Percentiles rank a stretch among this genome's conserved stretches.
These are phyloP conservation scores for Nemania bipapillata DNA, from an alignment of 2,329 filamentous ascomycete species.

Conservation along the genomic window DNA sequence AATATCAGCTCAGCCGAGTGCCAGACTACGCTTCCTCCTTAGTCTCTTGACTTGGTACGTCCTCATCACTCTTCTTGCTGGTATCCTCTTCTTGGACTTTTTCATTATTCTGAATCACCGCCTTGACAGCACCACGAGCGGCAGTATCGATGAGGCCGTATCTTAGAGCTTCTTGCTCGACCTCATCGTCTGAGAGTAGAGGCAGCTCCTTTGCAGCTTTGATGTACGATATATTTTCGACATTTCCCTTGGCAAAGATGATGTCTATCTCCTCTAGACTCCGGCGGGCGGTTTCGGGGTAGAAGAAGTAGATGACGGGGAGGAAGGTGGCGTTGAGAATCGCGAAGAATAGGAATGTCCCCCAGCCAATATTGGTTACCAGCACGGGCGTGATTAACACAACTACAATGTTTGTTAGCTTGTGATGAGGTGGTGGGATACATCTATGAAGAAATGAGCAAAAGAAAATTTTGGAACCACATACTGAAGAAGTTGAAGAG, in stretches of 20 bases:
- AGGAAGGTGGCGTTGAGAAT: slow-evolving; percentile 53
- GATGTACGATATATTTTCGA: slow-evolving; percentile 70
- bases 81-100: slow-evolving; percentile 38
- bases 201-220: slow-evolving; percentile 67
- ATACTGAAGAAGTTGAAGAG: slow-evolving; percentile 56
- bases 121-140: slow-evolving; percentile 34
- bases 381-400: slow-evolving; percentile 74
- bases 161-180: slow-evolving; percentile 61
- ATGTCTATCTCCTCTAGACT: slow-evolving; percentile 68
- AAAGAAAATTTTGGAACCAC: slow-evolving; percentile 1
- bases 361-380: slow-evolving; percentile 67
- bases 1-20: neutral
- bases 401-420: slow-evolving; percentile 40
- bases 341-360: slow-evolving; percentile 63
- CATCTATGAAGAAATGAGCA: neutral
- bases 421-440: neutral
- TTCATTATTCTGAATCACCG: neutral
- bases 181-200: slow-evolving; percentile 61
- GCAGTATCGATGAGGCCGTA: slow-evolving; percentile 50
- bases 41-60: slow-evolving; percentile 39
- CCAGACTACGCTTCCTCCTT: slow-evolving; percentile 18
- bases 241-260: slow-evolving; percentile 68
- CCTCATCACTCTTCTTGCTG: slow-evolving; percentile 44
- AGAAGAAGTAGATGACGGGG: slow-evolving; percentile 60
- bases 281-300: slow-evolving; percentile 63